A percentile compares a stretch with the other conserved stretches of the same genome.
These are phyloP conservation scores for Tothia fuscella DNA, from an alignment of 2,329 filamentous ascomycete genomes.

Conservation along the genomic window DNA sequence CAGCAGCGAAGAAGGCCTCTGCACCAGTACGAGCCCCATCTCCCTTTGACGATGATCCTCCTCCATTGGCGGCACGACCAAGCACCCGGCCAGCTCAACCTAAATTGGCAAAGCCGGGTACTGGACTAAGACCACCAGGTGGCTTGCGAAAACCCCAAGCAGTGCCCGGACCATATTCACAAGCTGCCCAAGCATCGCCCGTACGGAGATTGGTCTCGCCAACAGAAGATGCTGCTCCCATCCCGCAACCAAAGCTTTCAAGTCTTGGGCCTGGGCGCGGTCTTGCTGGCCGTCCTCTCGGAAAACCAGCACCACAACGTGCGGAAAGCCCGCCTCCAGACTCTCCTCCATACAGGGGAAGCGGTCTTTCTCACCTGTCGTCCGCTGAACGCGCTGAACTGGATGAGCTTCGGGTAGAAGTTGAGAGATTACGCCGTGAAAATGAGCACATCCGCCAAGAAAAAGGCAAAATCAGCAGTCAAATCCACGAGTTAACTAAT, in stretches of 20 bases:
- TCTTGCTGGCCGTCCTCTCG: conserved; percentile 72
- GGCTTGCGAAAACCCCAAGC: conserved; percentile 7
- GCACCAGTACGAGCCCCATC: conserved; percentile 30
- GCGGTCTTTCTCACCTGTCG: conserved; percentile 37
- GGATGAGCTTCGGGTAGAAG: conserved; percentile 73
- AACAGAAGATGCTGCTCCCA: conserved; percentile 27
- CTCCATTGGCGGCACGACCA: conserved; percentile 45
- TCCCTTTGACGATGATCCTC: conserved; percentile 33
- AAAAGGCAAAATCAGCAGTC: conserved; percentile 66
- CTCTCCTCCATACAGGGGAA: conserved; percentile 50
- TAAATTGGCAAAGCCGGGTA: conserved; percentile 30
- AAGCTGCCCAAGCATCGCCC: conserved; percentile 5
- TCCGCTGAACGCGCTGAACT: conserved; percentile 84
- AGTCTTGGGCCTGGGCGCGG: conserved; percentile 57
- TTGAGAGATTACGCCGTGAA: conserved; percentile 63
- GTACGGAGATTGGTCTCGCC: conserved; percentile 7
- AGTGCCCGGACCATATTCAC: conserved; percentile 5
- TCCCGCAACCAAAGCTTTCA: conserved; percentile 45
- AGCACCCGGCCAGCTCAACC: conserved; percentile 37
- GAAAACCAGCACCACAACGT: conserved; percentile 52
- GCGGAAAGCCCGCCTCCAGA: conserved; percentile 42
- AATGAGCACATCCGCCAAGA: conserved; percentile 75
- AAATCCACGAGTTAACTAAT: conserved; percentile 89
- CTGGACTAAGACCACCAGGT: conserved; percentile 29
- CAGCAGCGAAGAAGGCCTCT: conserved; percentile 40